Base-by-base conservation (phyloP, 2,329 filamentous ascomycete species). In the Cercospora sp. region DNA sequence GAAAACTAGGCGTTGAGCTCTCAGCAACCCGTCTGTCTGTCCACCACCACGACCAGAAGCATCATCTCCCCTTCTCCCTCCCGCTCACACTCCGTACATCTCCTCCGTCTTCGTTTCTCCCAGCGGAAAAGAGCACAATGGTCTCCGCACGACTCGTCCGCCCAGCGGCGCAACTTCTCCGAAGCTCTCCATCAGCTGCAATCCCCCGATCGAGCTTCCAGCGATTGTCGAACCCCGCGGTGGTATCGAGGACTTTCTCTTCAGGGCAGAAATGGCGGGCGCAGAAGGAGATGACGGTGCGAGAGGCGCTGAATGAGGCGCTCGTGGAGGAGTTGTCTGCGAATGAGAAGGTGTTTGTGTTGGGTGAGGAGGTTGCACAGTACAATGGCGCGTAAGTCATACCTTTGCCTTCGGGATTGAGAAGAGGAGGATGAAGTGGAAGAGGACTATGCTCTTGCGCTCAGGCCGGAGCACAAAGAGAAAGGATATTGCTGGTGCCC, bases 301-400 rank as follows among this genome's bases (percentile, higher is more conserved):
- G 95, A 84, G 95, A 99, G 80, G 95, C 95, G 69, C 86, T 99
- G 79, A 99, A 99, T 82, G 94, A 99, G 86, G 95, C 95, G 69
- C 90, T 99, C 79, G 93, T 93, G 59, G 95, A 99, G 86, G 95
- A 99, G 87, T 89, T 99, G 82, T 94, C 97, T 86, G 81, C 83
- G 79, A 97, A 99, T 83, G 87, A 90, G 72, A 98, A 97, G 87
- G 94, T 97, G 76, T 99, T 97, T 82, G 85, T 99, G 75, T 82
- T 99, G 68, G 95, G 95, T 78, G 95, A 99, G 87, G 95, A 99
- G 85, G 95, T 99, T 79, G 95, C 95, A 77, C 95, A 99, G 84
- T 99, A 99, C 87, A 99, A 99, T 82, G 95, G 95, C 86, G 94
- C 94, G 86, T 88, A 82, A 80, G 85, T 83, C 67, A 69, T 16